A percentile compares a stretch with the other conserved stretches of the same genome.
These are phyloP conservation scores for Trametes meyenii DNA, from an alignment of 768 basidiomycete genomes.

Conservation along the genomic window DNA sequence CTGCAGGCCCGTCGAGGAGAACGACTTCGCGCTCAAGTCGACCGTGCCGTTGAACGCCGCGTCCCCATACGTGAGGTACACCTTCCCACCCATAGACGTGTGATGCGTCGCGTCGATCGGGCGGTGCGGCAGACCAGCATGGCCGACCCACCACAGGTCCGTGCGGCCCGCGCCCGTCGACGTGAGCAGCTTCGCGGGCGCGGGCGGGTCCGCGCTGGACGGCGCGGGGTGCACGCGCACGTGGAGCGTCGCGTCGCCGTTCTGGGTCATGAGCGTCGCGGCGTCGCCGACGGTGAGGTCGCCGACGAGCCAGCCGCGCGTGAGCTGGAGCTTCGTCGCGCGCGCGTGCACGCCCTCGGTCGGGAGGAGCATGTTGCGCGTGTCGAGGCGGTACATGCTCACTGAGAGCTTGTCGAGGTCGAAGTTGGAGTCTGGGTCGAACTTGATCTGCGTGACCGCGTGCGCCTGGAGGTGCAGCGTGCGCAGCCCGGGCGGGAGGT, in stretches of 20 bases:
- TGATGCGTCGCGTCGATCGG: conserved; percentile 51
- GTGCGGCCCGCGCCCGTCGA: conserved; percentile 57
- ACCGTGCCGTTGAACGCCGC: conserved; percentile 54
- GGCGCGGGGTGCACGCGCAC: conserved; percentile 47
- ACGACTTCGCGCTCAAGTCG: conserved; percentile 46
- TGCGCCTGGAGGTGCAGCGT: conserved; percentile 50
- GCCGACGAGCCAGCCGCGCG: conserved; percentile 63
- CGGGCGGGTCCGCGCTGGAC: conserved; percentile 37
- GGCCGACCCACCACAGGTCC: conserved; percentile 49
- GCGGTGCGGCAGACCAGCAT: conserved; percentile 44
- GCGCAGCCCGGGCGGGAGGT: conserved; percentile 52
- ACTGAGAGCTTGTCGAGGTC: conserved; percentile 48
- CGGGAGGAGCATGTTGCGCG: conserved; percentile 51
- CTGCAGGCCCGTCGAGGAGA: conserved; percentile 27
- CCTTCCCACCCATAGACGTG: conserved; percentile 52
- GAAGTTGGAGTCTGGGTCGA: conserved; percentile 47
- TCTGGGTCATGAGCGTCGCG: conserved; percentile 49
- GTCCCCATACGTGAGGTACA: conserved; percentile 58
- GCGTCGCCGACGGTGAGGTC: conserved; percentile 49
- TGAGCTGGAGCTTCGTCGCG: conserved; percentile 47
- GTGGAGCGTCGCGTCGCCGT: conserved; percentile 52
- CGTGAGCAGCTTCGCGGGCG: conserved; percentile 45
- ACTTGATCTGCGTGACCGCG: conserved; percentile 50
- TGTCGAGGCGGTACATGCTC: conserved; percentile 42
- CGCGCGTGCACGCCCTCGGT: conserved; percentile 44